A percentile compares a stretch with the other conserved stretches of the same genome.
Conservation (phyloP, 208 protist genomes). For the Crithidia brevicula region DNA sequence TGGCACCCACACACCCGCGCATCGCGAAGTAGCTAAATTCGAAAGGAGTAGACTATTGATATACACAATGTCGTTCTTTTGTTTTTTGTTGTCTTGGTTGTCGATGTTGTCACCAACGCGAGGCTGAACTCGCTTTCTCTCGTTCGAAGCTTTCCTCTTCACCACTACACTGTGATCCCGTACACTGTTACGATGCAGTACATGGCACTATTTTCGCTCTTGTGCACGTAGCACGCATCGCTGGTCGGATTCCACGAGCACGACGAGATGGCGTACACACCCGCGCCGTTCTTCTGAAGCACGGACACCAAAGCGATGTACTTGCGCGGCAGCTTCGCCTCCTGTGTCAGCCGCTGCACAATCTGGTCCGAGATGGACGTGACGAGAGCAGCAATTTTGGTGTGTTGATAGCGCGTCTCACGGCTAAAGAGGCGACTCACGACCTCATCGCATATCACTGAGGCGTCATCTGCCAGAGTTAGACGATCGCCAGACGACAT, state of each 20-base stretch:
- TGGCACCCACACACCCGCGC: too few species aligned
- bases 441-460: slow-evolving; percentile 78
- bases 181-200: slow-evolving; percentile 88
- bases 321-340: slow-evolving; percentile 90
- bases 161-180: slow-evolving; percentile 65
- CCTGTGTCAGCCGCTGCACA: slow-evolving; percentile 78
- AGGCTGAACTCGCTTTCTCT: background rate
- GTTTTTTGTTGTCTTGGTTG: too few species aligned
- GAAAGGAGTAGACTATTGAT: too few species aligned
- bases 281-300: slow-evolving; percentile 90
- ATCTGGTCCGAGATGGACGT: slow-evolving; percentile 72
- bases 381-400: slow-evolving; percentile 64
- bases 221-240: slow-evolving; percentile 86
- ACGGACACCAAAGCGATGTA: slow-evolving; percentile 89
- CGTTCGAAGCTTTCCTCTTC: background rate
- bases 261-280: slow-evolving; percentile 78
- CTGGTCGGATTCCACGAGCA: slow-evolving; percentile 91
- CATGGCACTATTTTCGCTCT: slow-evolving; percentile 83
- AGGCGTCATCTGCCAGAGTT: slow-evolving; percentile 83
- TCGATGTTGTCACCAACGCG: too few species aligned
- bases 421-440: slow-evolving; percentile 63
- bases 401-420: slow-evolving; percentile 74
- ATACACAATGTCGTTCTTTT: too few species aligned
- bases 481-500: slow-evolving; percentile 54
- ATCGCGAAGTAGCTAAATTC: too few species aligned